A percentile compares a stretch with the other conserved stretches of the same genome.
These are phyloP conservation scores for Tripterygium wilfordii DNA, from an alignment of 177 flowering plant species.

Conservation along the genomic window DNA sequence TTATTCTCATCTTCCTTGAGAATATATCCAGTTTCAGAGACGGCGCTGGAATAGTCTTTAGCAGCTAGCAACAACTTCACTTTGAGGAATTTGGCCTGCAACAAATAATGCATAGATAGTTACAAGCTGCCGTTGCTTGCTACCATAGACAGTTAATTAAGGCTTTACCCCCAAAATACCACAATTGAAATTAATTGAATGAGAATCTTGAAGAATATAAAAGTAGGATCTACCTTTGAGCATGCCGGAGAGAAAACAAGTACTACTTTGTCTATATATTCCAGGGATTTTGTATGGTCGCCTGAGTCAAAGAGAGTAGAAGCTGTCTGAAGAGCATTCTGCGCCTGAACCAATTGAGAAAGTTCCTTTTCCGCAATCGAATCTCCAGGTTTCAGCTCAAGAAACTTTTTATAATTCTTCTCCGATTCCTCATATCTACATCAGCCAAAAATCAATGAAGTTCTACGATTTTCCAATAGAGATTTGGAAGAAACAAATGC, in stretches of 20 bases:
- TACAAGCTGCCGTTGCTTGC: no score
- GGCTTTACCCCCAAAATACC: no score
- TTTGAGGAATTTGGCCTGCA: conserved; percentile 82
- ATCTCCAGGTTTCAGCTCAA: conserved; percentile 72
- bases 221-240: conserved; percentile 40
- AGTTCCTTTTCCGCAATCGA: conserved; percentile 81
- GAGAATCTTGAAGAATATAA: not conserved
- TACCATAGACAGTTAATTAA: no score
- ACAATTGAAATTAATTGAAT: no score
- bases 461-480: conserved; percentile 28
- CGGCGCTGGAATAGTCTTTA: conserved; percentile 76
- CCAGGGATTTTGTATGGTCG: conserved; percentile 64
- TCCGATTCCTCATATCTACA: conserved; percentile 93
- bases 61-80: conserved; percentile 61
- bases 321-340: conserved; percentile 69
- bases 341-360: conserved; percentile 75
- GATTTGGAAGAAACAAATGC: conserved; percentile 8
- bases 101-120: conserved; percentile 2
- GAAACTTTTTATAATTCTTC: conserved; percentile 60
- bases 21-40: conserved; percentile 73
- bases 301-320: conserved; percentile 50
- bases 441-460: conserved; percentile 35
- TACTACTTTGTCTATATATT: conserved; percentile 79
- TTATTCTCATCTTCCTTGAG: conserved; percentile 91
- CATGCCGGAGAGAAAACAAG: conserved; percentile 93